Percentiles rank a stretch among this genome's conserved stretches.
These are phyloP conservation scores for Digitaria exilis DNA, from an alignment of 202 grass and related monocot genomes.

Conservation along the genomic window DNA sequence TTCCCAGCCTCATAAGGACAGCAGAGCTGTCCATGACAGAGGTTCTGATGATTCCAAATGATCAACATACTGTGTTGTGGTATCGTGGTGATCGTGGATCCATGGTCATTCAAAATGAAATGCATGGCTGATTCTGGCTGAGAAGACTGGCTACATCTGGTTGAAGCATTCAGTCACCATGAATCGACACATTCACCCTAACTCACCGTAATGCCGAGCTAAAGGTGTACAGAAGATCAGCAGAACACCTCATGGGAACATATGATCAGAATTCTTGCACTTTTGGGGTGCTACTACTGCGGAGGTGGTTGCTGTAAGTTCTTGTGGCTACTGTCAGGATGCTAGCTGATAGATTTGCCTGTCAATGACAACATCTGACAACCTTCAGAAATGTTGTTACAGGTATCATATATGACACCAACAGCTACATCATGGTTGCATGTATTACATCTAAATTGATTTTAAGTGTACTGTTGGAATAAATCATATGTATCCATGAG, in stretches of 20 bases:
- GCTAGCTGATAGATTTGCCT: not conserved
- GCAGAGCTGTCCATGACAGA: constrained; percentile 5
- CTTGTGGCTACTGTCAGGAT: not conserved
- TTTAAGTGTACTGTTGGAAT: not conserved
- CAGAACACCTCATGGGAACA: not conserved
- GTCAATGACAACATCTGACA: not conserved
- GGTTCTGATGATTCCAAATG: constrained; percentile 31
- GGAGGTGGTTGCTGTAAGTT: not conserved
- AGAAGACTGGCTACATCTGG: constrained; percentile 4
- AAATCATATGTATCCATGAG: not conserved
- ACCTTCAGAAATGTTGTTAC: constrained; percentile 13
- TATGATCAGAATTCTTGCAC: constrained; percentile 1
- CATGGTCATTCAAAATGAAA: too few relatives aligned
- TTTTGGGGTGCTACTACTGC: not conserved
- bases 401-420: constrained; percentile 4
- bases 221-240: not conserved
- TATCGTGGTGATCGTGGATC: constrained; percentile 6
- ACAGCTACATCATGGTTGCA: not conserved
- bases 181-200: not conserved
- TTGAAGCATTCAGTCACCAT: not conserved
- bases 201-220: too few relatives aligned
- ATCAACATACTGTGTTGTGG: constrained; percentile 11
- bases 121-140: not conserved
- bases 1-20: constrained; percentile 57
- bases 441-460: not conserved